Conservation (phyloP, 768 basidiomycete species). For the Flagelloscypha sp. region DNA sequence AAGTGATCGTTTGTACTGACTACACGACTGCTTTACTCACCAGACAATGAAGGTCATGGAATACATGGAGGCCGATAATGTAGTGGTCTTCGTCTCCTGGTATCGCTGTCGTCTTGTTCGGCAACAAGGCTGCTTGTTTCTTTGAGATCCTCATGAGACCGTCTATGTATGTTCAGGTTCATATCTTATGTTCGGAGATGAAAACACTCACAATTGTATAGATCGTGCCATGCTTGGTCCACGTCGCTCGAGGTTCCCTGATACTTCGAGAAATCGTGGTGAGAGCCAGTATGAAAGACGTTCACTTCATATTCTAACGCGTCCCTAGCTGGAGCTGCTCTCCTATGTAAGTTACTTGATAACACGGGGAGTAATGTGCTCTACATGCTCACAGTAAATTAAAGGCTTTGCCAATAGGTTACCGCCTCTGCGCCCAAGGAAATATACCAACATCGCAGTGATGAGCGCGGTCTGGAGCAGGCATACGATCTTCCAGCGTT, state of each 20-base stretch:
- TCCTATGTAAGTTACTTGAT: too few species aligned
- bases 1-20: too few species aligned
- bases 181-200: too few species aligned
- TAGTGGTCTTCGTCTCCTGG: slow-evolving; percentile 10
- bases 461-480: too few species aligned
- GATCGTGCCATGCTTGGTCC: slow-evolving; percentile 7
- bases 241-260: slow-evolving; percentile 2
- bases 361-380: too few species aligned
- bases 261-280: too few species aligned
- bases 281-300: slow-evolving; percentile 7
- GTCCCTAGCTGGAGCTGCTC: slow-evolving; percentile 7
- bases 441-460: too few species aligned
- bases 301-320: slow-evolving; percentile 7
- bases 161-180: slow-evolving; percentile 1
- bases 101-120: slow-evolving; percentile 12
- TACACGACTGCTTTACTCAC: slow-evolving; percentile 12
- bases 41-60: slow-evolving; percentile 23
- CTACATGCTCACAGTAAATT: too few species aligned
- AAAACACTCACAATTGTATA: slow-evolving; percentile 8
- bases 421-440: too few species aligned
- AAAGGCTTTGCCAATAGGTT: too few species aligned
- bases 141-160: slow-evolving; percentile 7
- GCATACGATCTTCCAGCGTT: too few species aligned
- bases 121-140: slow-evolving; percentile 9
- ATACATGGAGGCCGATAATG: slow-evolving; percentile 11